A percentile compares a stretch with the other conserved stretches of the same genome.
phyloP scores from a whole-genome alignment of 441 rosid genomes.

The Adansonia madagascariensis region DNA sequence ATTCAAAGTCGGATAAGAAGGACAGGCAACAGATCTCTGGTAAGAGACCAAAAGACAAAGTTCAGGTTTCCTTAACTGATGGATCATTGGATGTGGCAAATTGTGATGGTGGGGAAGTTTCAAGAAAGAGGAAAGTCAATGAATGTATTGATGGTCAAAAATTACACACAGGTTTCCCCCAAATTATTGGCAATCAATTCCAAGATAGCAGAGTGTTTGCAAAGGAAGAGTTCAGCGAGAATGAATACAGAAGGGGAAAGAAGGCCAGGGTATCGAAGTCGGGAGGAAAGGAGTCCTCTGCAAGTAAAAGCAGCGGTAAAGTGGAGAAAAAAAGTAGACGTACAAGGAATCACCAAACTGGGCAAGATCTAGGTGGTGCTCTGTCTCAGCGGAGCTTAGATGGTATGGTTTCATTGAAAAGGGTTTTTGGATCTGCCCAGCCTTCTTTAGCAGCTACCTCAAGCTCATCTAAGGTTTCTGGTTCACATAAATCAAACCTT shows the following conservation, averaged over 20 bases:
- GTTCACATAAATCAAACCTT: conserved; percentile 59
- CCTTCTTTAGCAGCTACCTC: conserved; percentile 76
- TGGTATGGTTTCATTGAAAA: conserved; percentile 55
- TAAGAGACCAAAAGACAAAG: conserved; percentile 54
- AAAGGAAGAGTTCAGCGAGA: conserved; percentile 62
- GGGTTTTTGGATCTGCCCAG: conserved; percentile 56
- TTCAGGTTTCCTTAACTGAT: conserved; percentile 45
- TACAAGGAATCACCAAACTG: conserved; percentile 41
- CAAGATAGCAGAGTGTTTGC: conserved; percentile 40
- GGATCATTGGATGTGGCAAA: conserved; percentile 43
- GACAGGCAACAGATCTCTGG: conserved; percentile 45
- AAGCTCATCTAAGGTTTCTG: conserved; percentile 92
- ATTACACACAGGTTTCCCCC: conserved; percentile 29
- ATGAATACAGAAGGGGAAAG: conserved; percentile 59
- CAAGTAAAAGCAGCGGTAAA: conserved; percentile 56
- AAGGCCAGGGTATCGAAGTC: conserved; percentile 57
- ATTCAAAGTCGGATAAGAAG: conserved; percentile 38
- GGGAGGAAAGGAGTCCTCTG: conserved; percentile 66
- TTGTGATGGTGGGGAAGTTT: conserved; percentile 44
- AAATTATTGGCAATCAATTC: conserved; percentile 41
- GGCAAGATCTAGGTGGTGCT: conserved; percentile 46
- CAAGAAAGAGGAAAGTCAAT: conserved; percentile 66
- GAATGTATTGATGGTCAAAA: conserved; percentile 44
- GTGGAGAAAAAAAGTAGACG: conserved; percentile 58
- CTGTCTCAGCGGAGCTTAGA: conserved; percentile 50